Evolutionary conservation across 2,329 filamentous ascomycete genomes (phyloP).

Genomic region (Aspergillus oerlinghausenensis): DNA sequence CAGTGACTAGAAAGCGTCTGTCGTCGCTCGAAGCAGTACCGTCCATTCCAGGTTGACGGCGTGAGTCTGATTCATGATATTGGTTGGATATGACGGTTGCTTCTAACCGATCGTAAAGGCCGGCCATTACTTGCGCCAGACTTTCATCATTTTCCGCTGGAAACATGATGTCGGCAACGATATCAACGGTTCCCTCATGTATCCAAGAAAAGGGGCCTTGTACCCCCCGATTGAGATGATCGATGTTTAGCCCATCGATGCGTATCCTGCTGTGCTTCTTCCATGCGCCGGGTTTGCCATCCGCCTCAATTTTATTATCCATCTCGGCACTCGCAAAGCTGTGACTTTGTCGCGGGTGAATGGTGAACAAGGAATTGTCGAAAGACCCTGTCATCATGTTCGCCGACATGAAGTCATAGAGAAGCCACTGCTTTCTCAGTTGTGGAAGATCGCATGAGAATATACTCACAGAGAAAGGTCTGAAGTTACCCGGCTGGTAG

Average conservation of each 20-base stretch:
- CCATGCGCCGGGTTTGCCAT: slow-evolving; percentile 70
- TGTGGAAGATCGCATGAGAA: slow-evolving; percentile 93
- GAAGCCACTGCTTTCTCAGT: slow-evolving; percentile 91
- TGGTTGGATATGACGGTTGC: slow-evolving; percentile 80
- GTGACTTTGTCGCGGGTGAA: slow-evolving; percentile 89
- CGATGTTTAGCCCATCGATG: slow-evolving; percentile 90
- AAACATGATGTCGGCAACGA: slow-evolving; percentile 92
- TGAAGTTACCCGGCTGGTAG: slow-evolving; percentile 82
- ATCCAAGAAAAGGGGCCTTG: slow-evolving; percentile 97
- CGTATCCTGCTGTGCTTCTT: slow-evolving; percentile 92
- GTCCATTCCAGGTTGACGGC: slow-evolving; percentile 18
- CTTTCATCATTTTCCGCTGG: slow-evolving; percentile 83
- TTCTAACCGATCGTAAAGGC: slow-evolving; percentile 94
- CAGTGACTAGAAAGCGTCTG: slow-evolving; percentile 82
- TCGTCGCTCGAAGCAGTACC: slow-evolving; percentile 40
- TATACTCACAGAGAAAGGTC: slow-evolving; percentile 93
- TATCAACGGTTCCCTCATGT: slow-evolving; percentile 92
- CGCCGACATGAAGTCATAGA: slow-evolving; percentile 94
- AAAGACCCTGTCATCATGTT: slow-evolving; percentile 95
- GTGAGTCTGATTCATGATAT: slow-evolving; percentile 37
- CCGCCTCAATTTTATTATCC: slow-evolving; percentile 51
- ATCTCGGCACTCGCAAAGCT: slow-evolving; percentile 65
- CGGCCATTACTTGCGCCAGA: slow-evolving; percentile 89
- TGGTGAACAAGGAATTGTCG: slow-evolving; percentile 93
- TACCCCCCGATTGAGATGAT: slow-evolving; percentile 90